phyloP scores from a whole-genome alignment of 2,329 filamentous ascomycete genomes.

The Xylariales sp. region DNA sequence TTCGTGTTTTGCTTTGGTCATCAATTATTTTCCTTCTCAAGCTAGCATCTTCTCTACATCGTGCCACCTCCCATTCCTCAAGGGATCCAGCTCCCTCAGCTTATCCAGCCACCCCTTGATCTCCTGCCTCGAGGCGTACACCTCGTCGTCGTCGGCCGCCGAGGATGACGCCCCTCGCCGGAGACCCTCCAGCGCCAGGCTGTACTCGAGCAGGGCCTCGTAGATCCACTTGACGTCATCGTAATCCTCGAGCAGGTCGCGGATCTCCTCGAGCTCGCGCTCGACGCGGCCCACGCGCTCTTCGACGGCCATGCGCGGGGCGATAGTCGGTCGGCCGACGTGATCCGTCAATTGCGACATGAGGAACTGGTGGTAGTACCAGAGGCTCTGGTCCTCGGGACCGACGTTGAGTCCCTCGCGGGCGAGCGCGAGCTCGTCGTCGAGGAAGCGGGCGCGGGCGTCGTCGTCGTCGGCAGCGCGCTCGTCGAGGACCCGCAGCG shows the following conservation, averaged over 20 bases:
- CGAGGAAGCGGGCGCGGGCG: constrained; percentile 65
- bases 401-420: constrained; percentile 79
- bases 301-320: constrained; percentile 54
- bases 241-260: constrained; percentile 59
- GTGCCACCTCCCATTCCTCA: constrained; percentile 70
- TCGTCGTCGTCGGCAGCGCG: constrained; percentile 58
- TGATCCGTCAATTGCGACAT: constrained; percentile 61
- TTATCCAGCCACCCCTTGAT: constrained; percentile 57
- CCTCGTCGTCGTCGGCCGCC: constrained; percentile 24
- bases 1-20: too few species aligned
- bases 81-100: constrained; percentile 66
- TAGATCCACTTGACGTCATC: constrained; percentile 71
- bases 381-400: constrained; percentile 90
- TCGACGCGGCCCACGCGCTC: constrained; percentile 64
- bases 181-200: constrained; percentile 52
- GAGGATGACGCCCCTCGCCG: constrained; percentile 35
- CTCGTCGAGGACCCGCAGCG: constrained; percentile 70
- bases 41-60: constrained; percentile 51
- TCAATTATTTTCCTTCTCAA: constrained; percentile 4
- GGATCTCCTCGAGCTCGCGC: constrained; percentile 70
- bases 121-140: constrained; percentile 40
- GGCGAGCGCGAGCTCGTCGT: constrained; percentile 72
- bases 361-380: constrained; percentile 93
- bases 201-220: constrained; percentile 76
- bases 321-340: constrained; percentile 51